These are phyloP conservation scores for Cladobotryum protrusum DNA, from an alignment of 2,329 filamentous ascomycete species.

Conservation along the genomic window DNA sequence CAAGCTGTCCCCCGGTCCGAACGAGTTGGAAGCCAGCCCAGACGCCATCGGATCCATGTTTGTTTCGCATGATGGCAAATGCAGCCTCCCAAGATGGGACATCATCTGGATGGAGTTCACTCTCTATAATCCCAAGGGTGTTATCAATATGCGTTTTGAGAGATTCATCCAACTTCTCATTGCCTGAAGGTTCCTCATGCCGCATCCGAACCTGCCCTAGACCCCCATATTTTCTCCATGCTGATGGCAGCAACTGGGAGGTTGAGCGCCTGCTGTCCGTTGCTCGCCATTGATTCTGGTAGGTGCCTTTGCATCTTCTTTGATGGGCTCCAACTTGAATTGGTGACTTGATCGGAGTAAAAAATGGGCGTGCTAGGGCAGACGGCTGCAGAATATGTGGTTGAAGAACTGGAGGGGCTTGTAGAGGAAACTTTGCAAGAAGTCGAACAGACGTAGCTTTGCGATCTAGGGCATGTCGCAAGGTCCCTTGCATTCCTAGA, in stretches of 20 bases:
- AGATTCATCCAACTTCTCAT: neutral
- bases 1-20: conserved; percentile 10
- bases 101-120: conserved; percentile 11
- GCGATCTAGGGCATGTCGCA: conserved; percentile 15
- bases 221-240: conserved; percentile 16
- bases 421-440: conserved; percentile 2
- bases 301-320: conserved; percentile 4
- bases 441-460: conserved; percentile 14
- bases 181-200: conserved; percentile 5
- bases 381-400: conserved; percentile 6
- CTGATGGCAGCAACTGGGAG: conserved; percentile 8
- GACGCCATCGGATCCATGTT: conserved; percentile 18
- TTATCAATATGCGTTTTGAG: neutral
- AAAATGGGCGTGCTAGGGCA: conserved; percentile 15
- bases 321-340: conserved; percentile 9
- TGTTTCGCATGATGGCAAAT: conserved; percentile 15
- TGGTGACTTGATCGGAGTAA: conserved; percentile 2
- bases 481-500: conserved; percentile 26
- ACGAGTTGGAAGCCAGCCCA: conserved; percentile 24
- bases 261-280: neutral
- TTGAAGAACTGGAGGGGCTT: conserved; percentile 3
- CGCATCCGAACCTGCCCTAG: conserved; percentile 13
- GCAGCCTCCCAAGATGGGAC: conserved; percentile 16
- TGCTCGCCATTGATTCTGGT: conserved; percentile 9
- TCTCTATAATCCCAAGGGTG: conserved; percentile 1